A percentile compares a stretch with the other conserved stretches of the same genome.
Conservation (phyloP, 331 rosid species). For the Rosa hybrid region DNA sequence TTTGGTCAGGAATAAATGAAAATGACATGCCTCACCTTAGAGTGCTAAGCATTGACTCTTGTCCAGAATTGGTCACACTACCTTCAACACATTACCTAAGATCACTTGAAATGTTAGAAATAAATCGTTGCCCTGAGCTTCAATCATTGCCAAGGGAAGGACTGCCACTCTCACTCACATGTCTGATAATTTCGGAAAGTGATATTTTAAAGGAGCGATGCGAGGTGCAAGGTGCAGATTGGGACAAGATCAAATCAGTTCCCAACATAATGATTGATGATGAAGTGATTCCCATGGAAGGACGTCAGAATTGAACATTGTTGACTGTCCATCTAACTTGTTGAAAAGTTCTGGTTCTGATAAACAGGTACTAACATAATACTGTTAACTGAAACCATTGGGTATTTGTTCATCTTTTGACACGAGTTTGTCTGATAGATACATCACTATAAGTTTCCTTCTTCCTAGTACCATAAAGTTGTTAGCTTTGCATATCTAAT, state of each 20-base stretch:
- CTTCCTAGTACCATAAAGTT: neutral
- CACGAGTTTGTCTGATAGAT: neutral
- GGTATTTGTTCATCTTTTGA: neutral
- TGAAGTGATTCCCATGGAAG: neutral
- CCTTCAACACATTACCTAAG: neutral
- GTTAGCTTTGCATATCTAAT: neutral
- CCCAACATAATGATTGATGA: neutral
- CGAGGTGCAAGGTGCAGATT: slow-evolving; percentile 1
- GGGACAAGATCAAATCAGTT: neutral
- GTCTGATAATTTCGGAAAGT: slow-evolving; percentile 4
- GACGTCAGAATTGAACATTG: neutral
- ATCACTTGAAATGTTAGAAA: neutral
- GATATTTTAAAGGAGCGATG: neutral
- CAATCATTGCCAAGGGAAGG: slow-evolving; percentile 5
- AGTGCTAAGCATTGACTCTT: neutral
- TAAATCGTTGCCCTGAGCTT: neutral
- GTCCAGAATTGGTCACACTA: neutral
- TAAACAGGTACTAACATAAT: neutral
- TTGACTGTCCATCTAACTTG: neutral
- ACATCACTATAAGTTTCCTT: neutral
- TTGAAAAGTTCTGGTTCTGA: neutral
- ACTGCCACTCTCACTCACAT: neutral
- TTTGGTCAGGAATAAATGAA: neutral
- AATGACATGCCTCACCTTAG: slow-evolving; percentile 3
- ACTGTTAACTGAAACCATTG: neutral